Evolutionary conservation across 805 yeast genomes (phyloP).

Genomic region (Candida nemodendra): DNA sequence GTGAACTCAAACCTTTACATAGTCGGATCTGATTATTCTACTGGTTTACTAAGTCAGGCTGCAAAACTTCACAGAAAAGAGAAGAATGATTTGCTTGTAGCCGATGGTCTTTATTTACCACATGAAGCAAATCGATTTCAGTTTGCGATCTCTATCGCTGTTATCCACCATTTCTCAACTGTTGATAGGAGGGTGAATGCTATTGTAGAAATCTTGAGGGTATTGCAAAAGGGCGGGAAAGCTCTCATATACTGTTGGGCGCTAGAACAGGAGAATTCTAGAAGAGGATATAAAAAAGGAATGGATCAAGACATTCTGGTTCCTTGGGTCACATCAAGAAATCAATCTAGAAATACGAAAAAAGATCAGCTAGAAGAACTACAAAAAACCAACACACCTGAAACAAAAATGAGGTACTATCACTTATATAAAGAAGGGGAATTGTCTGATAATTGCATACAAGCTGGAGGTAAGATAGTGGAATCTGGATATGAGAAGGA

Average conservation of each 20-base stretch:
- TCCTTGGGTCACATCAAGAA: slow-evolving; percentile 84
- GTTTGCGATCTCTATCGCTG: slow-evolving; percentile 94
- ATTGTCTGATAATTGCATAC: slow-evolving; percentile 61
- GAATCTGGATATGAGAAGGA: slow-evolving; percentile 87
- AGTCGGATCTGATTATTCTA: slow-evolving; percentile 74
- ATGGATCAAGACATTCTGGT: slow-evolving; percentile 92
- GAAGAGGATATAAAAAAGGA: slow-evolving; percentile 89
- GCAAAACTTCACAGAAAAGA: slow-evolving; percentile 34
- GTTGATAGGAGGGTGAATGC: slow-evolving; percentile 76
- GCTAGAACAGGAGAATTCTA: slow-evolving; percentile 79
- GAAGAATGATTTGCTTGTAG: slow-evolving; percentile 56
- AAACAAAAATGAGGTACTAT: slow-evolving; percentile 79
- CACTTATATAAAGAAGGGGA: slow-evolving; percentile 88
- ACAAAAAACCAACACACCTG: slow-evolving; percentile 24
- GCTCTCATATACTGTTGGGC: slow-evolving; percentile 96
- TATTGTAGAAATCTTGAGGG: slow-evolving; percentile 60
- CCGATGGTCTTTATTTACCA: slow-evolving; percentile 76
- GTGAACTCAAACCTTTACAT: slow-evolving; percentile 67
- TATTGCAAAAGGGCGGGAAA: slow-evolving; percentile 56
- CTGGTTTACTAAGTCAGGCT: slow-evolving; percentile 68
- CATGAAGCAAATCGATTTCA: slow-evolving; percentile 50
- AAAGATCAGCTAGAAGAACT: slow-evolving; percentile 19
- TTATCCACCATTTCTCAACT: slow-evolving; percentile 93
- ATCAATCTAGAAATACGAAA: slow-evolving; percentile 37
- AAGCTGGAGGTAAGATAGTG: slow-evolving; percentile 70